These are phyloP conservation scores for Luvunga scandens DNA, from an alignment of 345 rosid species.

Conservation along the genomic window DNA sequence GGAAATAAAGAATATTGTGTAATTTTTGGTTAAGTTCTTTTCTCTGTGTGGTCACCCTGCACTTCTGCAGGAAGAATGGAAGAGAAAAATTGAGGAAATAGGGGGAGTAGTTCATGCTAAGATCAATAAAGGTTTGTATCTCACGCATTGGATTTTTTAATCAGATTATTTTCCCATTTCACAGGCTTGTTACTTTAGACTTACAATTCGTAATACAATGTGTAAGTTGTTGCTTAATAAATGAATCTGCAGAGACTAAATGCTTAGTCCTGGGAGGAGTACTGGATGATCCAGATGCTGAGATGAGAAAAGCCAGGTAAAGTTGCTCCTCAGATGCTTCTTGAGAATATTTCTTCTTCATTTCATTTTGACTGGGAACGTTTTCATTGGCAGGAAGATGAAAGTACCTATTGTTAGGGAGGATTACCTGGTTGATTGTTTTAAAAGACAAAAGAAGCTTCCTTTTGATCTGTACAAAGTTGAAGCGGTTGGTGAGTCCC, in stretches of 20 bases:
- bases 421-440: conserved; percentile 79
- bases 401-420: conserved; percentile 80
- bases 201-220: not conserved
- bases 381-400: conserved; percentile 68
- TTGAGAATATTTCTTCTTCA: conserved; percentile 14
- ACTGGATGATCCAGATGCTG: conserved; percentile 52
- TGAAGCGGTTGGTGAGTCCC: conserved; percentile 61
- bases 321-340: conserved; percentile 15
- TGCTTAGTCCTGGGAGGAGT: conserved; percentile 76
- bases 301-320: conserved; percentile 84
- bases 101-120: conserved; percentile 75
- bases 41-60: conserved; percentile 15
- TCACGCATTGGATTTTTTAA: conserved; percentile 7
- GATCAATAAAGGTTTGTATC: conserved; percentile 63
- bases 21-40: conserved; percentile 8
- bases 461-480: conserved; percentile 69
- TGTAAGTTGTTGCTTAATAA: conserved; percentile 8
- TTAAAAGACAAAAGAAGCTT: conserved; percentile 73
- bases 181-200: not conserved
- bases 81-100: conserved; percentile 61
- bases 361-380: conserved; percentile 12
- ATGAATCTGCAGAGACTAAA: conserved; percentile 61
- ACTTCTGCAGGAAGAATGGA: conserved; percentile 76
- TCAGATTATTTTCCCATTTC: not conserved
- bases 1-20: not conserved